Evolutionary conservation across 176 grass and related monocot species (phyloP), one percentile per base, ranked within the genome.

Genomic region (Rhipidocladum racemiflorum): DNA sequence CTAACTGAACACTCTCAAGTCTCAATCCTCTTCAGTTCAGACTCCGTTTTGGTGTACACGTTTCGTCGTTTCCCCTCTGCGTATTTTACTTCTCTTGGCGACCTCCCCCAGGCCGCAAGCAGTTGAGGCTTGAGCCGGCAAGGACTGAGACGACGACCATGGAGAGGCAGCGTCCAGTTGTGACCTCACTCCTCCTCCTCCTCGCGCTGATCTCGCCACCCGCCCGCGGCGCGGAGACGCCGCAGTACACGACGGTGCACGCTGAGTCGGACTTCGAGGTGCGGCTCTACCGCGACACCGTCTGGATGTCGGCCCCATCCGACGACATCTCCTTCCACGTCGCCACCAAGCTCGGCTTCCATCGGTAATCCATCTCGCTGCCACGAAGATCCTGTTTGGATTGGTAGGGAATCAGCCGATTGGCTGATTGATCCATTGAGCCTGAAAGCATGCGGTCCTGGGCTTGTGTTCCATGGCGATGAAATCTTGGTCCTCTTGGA

Each of bases 211-310:
- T 40, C 38, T 40, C 38, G 38, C 46, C 70, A 43, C 42, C 83
- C 28, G 54, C 62, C 61, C 36, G 62, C 15, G 72, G 71, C 32
- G 72, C 78, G 49, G 94, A 97, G 81, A 92, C 92, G 67, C 94
- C 94, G 59, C 76, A 94, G 85, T 97, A 85, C 88, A 77, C 88
- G 57, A 91, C 87, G 61, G 81, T 94, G 57, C 94, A 94, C 78
- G 61, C 78, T 28, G 94, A 94, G 60, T 91, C 92, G 14, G 94
- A 94, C 74, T 97, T 97, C 90, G 90, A 94, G 87, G 88, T 97
- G 70, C 90, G 94, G 28, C 57, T 83, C 65, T 94, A 97, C 90
- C 63, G 78, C 68, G 72, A 86, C 29, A 92, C 88, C 39, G 88
- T 87, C 48, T 97, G 94, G 92, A 97, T 97, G 83, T 92, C 92